Evolutionary conservation across 2,329 filamentous ascomycete genomes (phyloP), one percentile per base, ranked within the genome.

Genomic region (Samsoniella hepiali): DNA sequence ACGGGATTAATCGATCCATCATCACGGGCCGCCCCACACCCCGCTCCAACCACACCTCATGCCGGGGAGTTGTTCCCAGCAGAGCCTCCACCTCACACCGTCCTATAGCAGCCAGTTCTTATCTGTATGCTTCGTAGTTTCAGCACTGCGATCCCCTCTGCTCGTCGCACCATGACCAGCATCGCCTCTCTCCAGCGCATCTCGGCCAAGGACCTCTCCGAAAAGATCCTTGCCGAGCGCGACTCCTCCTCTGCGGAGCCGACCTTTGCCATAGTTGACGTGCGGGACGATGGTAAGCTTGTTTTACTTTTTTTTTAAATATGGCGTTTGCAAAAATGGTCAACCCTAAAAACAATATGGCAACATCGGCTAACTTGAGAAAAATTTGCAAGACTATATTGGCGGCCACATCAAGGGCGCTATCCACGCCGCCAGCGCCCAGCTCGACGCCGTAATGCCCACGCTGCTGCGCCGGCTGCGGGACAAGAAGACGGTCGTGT

Each of bases 371-470:
- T 22, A 22, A 22, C 22, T 22, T 22, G 22, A 22, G 22, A 22
- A 22, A 22, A 22, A 22, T 44, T 38, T 7, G 22, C 57, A 68
- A 92, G 94, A 98, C 77, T 88, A 95, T 76, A 83, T 97, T 55
- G 94, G 94, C 68, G 94, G 94, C 38, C 93, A 97, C 77, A 97
- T 98, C 76, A 82, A 82, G 65, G 86, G 87, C 64, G 90, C 88
- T 40, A 85, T 83, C 58, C 91, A 97, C 81, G 83, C 91, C 13
- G 93, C 95, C 0, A 90, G 85, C 58, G 78, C 78, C 53, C 85
- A 86, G 22, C 84, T 98, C 56, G 91, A 96, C 70, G 84, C 85
- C 72, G 86, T 84, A 68, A 86, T 95, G 75, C 90, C 93, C 0
- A 91, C 93, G 67, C 85, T 99, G n/a, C 82, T 96, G 13, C 87